A percentile compares a stretch with the other conserved stretches of the same genome.
Conservation (phyloP, 345 rosid species). For the Sonneratia alba region DNA sequence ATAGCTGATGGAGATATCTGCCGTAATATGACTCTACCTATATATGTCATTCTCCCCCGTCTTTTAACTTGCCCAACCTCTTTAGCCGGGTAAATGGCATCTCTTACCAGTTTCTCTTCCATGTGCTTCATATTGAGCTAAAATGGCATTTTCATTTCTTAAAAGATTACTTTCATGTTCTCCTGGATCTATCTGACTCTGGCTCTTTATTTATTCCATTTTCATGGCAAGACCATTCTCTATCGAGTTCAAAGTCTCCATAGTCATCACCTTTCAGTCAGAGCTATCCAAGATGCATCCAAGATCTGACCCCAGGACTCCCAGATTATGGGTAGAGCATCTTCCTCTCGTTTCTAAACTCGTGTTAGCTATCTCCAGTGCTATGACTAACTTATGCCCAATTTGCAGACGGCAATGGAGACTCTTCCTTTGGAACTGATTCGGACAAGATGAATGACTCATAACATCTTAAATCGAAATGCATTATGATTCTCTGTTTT, state of each 20-base stretch:
- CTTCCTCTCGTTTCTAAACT: not conserved
- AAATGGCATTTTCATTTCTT: constrained; percentile 5
- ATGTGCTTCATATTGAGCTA: not conserved
- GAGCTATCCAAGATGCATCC: constrained; percentile 50
- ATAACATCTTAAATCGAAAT: no score
- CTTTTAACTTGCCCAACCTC: constrained; percentile 80
- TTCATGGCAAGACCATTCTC: constrained; percentile 60
- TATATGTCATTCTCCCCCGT: constrained; percentile 71
- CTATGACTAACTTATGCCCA: not conserved
- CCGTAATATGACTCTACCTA: constrained; percentile 53
- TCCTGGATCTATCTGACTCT: not conserved
- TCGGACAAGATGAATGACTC: constrained; percentile 35
- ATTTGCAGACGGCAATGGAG: constrained; percentile 67
- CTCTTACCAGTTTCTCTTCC: constrained; percentile 2
- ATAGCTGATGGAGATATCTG: constrained; percentile 93
- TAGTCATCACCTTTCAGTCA: constrained; percentile 61
- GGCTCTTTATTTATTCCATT: not conserved
- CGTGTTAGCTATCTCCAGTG: not conserved
- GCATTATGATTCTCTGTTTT: not conserved
- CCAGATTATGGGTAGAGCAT: constrained; percentile 78
- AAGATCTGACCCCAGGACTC: constrained; percentile 74
- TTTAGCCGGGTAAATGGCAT: constrained; percentile 64
- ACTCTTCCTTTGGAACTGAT: constrained; percentile 76
- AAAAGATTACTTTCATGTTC: not conserved
- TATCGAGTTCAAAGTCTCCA: constrained; percentile 64